Evolutionary conservation across 129 eudicot species (phyloP).

Genomic region (Pseudognaphalium luteoalbum): DNA sequence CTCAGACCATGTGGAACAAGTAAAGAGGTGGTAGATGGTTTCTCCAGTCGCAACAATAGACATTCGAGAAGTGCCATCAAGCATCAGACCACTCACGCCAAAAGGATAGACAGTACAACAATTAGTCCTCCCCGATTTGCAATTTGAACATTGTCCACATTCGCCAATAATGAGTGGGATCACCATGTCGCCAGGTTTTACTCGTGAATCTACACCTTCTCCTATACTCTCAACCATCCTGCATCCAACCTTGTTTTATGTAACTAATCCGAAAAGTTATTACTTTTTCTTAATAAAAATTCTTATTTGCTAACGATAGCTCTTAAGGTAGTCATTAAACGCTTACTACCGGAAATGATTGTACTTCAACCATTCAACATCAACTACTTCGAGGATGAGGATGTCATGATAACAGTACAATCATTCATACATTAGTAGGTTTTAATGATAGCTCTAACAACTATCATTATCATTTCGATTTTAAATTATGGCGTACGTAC

Average conservation of each 20-base stretch:
- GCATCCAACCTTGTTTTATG: not conserved
- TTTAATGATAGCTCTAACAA: not conserved
- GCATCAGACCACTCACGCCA: slow-evolving; percentile 40
- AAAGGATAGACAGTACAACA: slow-evolving; percentile 42
- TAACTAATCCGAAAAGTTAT: not conserved
- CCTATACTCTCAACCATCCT: slow-evolving; percentile 60
- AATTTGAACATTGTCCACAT: slow-evolving; percentile 54
- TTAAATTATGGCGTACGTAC: slow-evolving; percentile 18
- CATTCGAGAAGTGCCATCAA: slow-evolving; percentile 60
- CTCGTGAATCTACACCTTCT: slow-evolving; percentile 26
- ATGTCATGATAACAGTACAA: too few species aligned
- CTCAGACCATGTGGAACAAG: slow-evolving; percentile 63
- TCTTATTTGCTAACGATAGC: not conserved
- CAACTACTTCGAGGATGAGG: too few species aligned
- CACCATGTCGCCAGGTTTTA: slow-evolving; percentile 53
- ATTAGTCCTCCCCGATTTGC: slow-evolving; percentile 48
- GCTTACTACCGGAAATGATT: not conserved
- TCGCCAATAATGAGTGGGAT: slow-evolving; percentile 58
- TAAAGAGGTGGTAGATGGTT: slow-evolving; percentile 39
- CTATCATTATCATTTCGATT: not conserved
- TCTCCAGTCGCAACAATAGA: slow-evolving; percentile 37
- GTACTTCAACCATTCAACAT: too few species aligned
- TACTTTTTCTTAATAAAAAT: too few species aligned
- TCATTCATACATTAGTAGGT: not conserved
- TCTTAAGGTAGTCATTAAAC: not conserved